phyloP scores from a whole-genome alignment of 768 basidiomycete genomes.

The Xerocomus brunneocitrinus region DNA sequence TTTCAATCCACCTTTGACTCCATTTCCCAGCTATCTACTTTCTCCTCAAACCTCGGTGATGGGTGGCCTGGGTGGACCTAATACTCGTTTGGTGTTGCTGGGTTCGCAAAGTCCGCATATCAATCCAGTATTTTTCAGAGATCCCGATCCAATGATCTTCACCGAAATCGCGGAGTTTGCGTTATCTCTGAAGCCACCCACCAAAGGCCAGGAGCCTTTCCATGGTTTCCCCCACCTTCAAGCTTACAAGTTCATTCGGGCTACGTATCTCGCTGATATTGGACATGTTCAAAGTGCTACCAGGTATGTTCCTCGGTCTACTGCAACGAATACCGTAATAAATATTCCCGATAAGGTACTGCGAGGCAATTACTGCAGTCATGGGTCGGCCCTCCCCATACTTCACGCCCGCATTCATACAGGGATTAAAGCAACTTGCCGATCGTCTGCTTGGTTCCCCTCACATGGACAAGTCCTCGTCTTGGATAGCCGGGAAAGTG shows the following conservation, averaged over 20 bases:
- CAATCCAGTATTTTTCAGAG: constrained; percentile 50
- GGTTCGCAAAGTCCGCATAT: constrained; percentile 60
- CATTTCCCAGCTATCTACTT: constrained; percentile 65
- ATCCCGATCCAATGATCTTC: constrained; percentile 74
- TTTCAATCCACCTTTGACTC: constrained; percentile 2
- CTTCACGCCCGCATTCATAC: constrained; percentile 59
- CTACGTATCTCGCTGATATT: constrained; percentile 70
- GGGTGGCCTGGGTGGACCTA: constrained; percentile 62
- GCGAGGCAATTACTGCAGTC: constrained; percentile 77
- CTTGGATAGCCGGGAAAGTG: constrained; percentile 86
- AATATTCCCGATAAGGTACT: constrained; percentile 67
- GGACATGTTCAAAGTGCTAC: constrained; percentile 76
- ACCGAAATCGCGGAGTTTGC: constrained; percentile 93
- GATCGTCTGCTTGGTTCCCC: constrained; percentile 75
- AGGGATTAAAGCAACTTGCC: constrained; percentile 71
- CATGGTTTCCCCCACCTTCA: constrained; percentile 81
- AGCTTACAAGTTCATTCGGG: constrained; percentile 80
- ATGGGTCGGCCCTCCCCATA: constrained; percentile 61
- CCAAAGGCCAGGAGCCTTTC: constrained; percentile 86
- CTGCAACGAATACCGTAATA: background rate
- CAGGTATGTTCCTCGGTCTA: constrained; percentile 43
- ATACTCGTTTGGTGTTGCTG: constrained; percentile 65
- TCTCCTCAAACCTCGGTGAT: constrained; percentile 77
- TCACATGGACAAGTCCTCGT: constrained; percentile 69
- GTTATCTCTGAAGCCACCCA: constrained; percentile 60